Evolutionary conservation across 1,284 basidiomycete genomes (phyloP).

Genomic region (Ceratobasidium sp.): DNA sequence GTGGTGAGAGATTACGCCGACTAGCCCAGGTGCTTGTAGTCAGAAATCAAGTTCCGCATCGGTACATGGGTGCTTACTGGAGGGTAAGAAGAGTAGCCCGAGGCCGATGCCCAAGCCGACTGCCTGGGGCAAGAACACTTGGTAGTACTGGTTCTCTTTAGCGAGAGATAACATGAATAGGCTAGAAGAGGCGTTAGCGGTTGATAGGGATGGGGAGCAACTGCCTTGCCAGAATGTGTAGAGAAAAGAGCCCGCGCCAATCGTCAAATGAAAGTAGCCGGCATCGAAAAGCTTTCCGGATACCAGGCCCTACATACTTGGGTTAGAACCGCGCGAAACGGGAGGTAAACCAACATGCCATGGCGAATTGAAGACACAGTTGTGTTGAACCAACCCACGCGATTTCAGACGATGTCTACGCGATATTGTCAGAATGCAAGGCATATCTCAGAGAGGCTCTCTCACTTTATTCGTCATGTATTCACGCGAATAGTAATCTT

Average conservation of each 20-base stretch:
- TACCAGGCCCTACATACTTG: conserved; percentile 17
- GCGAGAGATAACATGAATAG: conserved; percentile 60
- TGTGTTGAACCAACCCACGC: conserved; percentile 44
- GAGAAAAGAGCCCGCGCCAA: conserved; percentile 31
- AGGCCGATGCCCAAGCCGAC: conserved; percentile 62
- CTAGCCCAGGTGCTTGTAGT: conserved; percentile 57
- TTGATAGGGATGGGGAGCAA: background rate
- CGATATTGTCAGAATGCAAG: background rate
- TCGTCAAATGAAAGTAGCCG: conserved; percentile 35
- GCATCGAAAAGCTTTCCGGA: conserved; percentile 39
- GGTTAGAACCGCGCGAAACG: background rate
- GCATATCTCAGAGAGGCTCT: background rate
- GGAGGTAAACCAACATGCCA: conserved; percentile 7
- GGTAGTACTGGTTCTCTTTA: conserved; percentile 57
- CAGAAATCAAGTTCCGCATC: background rate
- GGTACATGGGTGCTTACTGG: conserved; percentile 12
- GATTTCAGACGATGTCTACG: conserved; percentile 30
- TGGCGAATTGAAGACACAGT: conserved; percentile 39
- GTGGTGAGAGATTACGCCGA: conserved; percentile 69
- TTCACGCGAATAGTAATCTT: conserved; percentile 38
- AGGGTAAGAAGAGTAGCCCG: conserved; percentile 62
- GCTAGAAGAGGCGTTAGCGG: conserved; percentile 18
- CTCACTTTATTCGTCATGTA: conserved; percentile 42
- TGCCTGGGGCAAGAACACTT: conserved; percentile 61
- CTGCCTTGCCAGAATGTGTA: conserved; percentile 28